These are phyloP conservation scores for Paraconiothyrium sp. DNA, from an alignment of 2,329 filamentous ascomycete species.

Conservation along the genomic window DNA sequence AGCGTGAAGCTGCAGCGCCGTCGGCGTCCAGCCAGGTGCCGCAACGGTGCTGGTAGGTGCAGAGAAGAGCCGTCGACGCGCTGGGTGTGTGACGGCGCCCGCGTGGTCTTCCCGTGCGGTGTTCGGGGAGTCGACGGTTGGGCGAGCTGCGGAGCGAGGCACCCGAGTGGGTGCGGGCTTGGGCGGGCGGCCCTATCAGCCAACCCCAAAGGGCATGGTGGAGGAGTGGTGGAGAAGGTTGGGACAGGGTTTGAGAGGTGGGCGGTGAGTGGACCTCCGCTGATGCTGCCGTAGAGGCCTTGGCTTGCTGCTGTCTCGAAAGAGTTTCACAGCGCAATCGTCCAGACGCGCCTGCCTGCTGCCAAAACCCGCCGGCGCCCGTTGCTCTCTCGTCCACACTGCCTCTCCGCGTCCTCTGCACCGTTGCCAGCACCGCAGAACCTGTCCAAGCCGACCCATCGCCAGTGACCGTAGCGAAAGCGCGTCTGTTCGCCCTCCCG, in stretches of 20 bases:
- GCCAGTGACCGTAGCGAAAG: neutral
- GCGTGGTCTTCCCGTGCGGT: conserved; percentile 6
- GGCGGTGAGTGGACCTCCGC: conserved; percentile 12
- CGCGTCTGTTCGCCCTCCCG: conserved; percentile 6
- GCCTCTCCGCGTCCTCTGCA: neutral
- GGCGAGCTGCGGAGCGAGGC: conserved; percentile 6
- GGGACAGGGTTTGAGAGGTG: conserved; percentile 5
- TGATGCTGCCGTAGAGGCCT: conserved; percentile 19
- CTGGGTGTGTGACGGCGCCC: conserved; percentile 5
- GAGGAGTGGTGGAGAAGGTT: conserved; percentile 5
- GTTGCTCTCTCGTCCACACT: conserved; percentile 7
- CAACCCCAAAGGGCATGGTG: neutral
- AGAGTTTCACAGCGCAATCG: conserved; percentile 23
- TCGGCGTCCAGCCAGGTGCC: neutral
- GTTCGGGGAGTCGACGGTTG: neutral
- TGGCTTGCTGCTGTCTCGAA: conserved; percentile 30
- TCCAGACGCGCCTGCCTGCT: conserved; percentile 32
- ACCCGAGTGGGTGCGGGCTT: neutral
- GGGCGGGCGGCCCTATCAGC: conserved; percentile 12
- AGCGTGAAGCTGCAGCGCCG: neutral
- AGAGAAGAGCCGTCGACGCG: conserved; percentile 5
- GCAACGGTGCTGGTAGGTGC: neutral
- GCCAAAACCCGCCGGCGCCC: conserved; percentile 27
- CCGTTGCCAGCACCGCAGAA: neutral
- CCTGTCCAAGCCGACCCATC: neutral